Evolutionary conservation across 148 eudicot genomes (phyloP).

Genomic region (Chenopodium suecicum): DNA sequence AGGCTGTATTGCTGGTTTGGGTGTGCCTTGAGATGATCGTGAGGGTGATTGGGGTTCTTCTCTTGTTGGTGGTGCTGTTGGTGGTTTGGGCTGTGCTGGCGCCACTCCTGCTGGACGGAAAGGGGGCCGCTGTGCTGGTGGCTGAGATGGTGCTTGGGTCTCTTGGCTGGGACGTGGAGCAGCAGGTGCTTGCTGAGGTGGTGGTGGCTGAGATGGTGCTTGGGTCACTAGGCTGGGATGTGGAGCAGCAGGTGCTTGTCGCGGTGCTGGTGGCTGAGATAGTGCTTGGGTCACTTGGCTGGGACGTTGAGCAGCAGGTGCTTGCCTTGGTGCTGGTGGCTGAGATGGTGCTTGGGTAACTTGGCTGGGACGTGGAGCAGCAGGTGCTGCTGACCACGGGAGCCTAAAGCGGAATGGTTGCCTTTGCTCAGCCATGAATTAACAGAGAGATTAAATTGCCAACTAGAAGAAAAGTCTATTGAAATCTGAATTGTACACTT

Average conservation of each 20-base stretch:
- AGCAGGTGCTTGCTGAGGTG: constrained; percentile 19
- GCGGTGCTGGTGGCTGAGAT: constrained; percentile 10
- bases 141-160: constrained; percentile 19
- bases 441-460: not conserved
- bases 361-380: constrained; percentile 25
- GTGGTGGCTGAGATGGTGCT: constrained; percentile 22
- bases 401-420: constrained; percentile 48
- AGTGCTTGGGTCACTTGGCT: constrained; percentile 9
- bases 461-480: not conserved
- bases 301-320: constrained; percentile 3
- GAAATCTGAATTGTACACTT: not conserved
- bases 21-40: constrained; percentile 3
- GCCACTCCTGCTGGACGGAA: constrained; percentile 42
- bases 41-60: constrained; percentile 21
- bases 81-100: constrained; percentile 19
- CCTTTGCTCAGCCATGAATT: constrained; percentile 47
- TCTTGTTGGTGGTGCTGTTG: constrained; percentile 26
- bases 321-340: constrained; percentile 6
- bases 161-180: constrained; percentile 11
- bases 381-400: constrained; percentile 40
- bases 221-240: constrained; percentile 3
- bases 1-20: constrained; percentile 18
- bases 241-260: constrained; percentile 17
- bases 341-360: constrained; percentile 19
- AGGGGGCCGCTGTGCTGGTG: constrained; percentile 32